These are phyloP conservation scores for Diaporthe ilicicola DNA, from an alignment of 2,329 filamentous ascomycete genomes.

Conservation along the genomic window DNA sequence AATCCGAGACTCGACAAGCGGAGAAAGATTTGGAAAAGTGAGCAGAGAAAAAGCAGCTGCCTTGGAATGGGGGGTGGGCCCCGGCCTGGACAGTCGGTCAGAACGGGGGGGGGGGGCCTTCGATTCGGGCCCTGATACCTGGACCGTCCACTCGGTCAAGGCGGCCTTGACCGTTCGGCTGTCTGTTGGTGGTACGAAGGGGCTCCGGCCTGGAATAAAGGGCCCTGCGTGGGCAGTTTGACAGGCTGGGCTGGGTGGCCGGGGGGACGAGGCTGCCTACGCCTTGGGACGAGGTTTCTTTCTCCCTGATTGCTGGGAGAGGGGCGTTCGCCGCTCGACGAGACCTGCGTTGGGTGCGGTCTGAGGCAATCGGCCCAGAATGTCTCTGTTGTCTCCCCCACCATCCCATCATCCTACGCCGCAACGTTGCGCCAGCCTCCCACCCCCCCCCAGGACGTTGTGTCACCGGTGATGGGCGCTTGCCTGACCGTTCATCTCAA, in stretches of 20 bases:
- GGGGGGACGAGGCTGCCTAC: too few species aligned
- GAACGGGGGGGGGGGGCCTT: neutral
- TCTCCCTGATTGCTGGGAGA: neutral
- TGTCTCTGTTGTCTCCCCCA: neutral
- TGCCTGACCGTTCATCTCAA: neutral
- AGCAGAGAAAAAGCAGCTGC: neutral
- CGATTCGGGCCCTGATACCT: neutral
- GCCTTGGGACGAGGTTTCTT: neutral
- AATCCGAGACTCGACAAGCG: neutral
- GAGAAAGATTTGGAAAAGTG: neutral
- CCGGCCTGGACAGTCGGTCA: neutral
- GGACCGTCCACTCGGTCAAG: neutral
- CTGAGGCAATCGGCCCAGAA: neutral
- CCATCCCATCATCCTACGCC: neutral
- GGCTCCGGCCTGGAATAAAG: neutral
- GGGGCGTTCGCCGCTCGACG: neutral
- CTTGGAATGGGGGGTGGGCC: neutral
- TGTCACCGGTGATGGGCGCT: conserved; percentile 5
- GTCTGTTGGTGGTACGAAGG: neutral
- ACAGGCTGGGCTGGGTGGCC: neutral
- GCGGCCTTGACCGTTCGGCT: neutral
- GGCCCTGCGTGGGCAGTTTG: neutral
- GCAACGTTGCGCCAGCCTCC: conserved; percentile 16
- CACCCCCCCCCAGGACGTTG: neutral
- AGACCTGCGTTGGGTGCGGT: neutral